These are phyloP conservation scores for Dipteronia dyeriana DNA, from an alignment of 345 rosid genomes.

Conservation along the genomic window DNA sequence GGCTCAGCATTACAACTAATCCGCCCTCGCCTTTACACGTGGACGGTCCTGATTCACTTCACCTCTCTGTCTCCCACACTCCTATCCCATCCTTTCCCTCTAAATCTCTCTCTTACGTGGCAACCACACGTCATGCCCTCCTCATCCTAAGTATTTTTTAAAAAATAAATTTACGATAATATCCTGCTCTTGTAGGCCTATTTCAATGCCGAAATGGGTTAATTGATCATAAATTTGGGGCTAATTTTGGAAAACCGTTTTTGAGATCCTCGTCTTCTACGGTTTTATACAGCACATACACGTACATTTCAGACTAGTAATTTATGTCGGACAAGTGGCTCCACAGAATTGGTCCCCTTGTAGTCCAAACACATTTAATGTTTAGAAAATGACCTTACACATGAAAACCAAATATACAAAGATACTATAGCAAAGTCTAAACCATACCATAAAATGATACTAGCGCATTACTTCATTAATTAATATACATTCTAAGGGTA, in stretches of 20 bases:
- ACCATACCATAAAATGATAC: neutral
- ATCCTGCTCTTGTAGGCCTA: neutral
- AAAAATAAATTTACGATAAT: neutral
- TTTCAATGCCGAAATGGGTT: too few species aligned
- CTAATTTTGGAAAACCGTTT: neutral
- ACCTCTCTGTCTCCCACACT: slow-evolving; percentile 26
- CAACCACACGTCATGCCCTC: slow-evolving; percentile 4
- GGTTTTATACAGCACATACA: neutral
- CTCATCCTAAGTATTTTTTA: neutral
- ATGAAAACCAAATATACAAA: neutral
- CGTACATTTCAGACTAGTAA: slow-evolving; percentile 1
- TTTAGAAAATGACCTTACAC: neutral
- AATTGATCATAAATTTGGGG: neutral
- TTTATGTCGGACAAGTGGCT: slow-evolving; percentile 28
- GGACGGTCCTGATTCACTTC: slow-evolving; percentile 26
- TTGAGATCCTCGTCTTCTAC: slow-evolving; percentile 2
- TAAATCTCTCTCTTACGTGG: slow-evolving; percentile 16
- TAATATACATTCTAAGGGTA: neutral
- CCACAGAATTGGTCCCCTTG: neutral
- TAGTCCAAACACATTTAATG: neutral
- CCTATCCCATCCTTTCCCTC: slow-evolving; percentile 21
- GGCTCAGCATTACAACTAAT: too few species aligned
- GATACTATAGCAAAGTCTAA: neutral
- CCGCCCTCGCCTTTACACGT: slow-evolving; percentile 10
- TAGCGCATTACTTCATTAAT: neutral